Evolutionary conservation across 805 yeast genomes (phyloP), one percentile per base, ranked within the genome.

Genomic region (Kodamaea kaohsiungensis): DNA sequence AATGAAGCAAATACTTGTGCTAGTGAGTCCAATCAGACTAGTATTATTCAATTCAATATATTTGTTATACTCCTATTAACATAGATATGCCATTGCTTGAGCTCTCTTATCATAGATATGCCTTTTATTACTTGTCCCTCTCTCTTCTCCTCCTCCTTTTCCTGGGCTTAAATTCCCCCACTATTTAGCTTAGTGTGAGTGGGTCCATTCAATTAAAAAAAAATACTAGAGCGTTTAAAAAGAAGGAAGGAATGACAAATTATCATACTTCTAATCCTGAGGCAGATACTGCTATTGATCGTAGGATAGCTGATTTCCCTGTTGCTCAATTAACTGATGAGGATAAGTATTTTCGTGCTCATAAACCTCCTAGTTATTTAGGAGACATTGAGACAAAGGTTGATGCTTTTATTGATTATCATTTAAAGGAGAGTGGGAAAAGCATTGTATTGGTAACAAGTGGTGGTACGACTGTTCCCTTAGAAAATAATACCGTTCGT

Each of bases 401-500:
- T 7, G 66, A 72, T 8, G 79, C 78, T 1, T 93, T 93, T 67
- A 80, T 92, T 46, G 68, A 78, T 18, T 71, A 62, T 54, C 96
- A 91, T 63, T 39, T 49, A 19, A 59, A 67, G 12, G 60, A 66
- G 38, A 64, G 78, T 2, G 71, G 75, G 3, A 75, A 78, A 51
- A 82, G 79, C 48, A 81, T 93, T 12, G 98, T 85, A 0, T 73
- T 93, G 46, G 96, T 93, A 2, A 95, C 99, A 0, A 85, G 93
- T 7, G 99, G 99, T 19, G 99, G 99, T 18, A 95, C 99, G 0
- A 93, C 98, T 0, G 99, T 95, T 0, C 99, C 99, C 0, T 75
- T 95, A 59, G 99, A 95, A 65, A 92, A 91, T 70, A 95, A 95
- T 66, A 95, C 99, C 0, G 99, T 95, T 6, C 75, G 99, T 51